phyloP scores from a whole-genome alignment of 768 basidiomycete genomes.

The Sarcodon aspratus region DNA sequence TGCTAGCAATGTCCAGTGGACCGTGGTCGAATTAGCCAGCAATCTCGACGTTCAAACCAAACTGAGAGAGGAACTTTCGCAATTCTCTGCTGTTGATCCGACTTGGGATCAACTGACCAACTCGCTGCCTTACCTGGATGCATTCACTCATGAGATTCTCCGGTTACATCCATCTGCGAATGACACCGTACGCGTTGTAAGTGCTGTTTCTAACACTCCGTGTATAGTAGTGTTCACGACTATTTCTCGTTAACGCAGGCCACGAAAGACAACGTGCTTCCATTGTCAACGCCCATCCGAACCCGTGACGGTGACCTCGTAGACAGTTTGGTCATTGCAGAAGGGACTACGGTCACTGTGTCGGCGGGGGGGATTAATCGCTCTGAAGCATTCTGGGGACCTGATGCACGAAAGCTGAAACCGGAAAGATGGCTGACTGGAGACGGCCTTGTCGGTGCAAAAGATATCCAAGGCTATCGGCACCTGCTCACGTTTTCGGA shows the following conservation, averaged over 20 bases:
- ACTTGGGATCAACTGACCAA: constrained; percentile 41
- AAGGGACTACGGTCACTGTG: constrained; percentile 25
- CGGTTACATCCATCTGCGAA: constrained; percentile 32
- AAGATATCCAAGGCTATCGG: constrained; percentile 23
- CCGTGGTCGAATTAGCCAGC: constrained; percentile 41
- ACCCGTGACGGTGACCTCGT: constrained; percentile 11
- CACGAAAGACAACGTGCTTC: constrained; percentile 25
- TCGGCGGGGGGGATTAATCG: constrained; percentile 29
- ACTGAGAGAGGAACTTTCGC: constrained; percentile 35
- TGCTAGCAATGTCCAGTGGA: too few relatives aligned
- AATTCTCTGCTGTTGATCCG: constrained; percentile 32
- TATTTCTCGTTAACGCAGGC: constrained; percentile 16
- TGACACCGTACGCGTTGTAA: constrained; percentile 25
- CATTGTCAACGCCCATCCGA: constrained; percentile 21
- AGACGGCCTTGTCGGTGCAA: constrained; percentile 17
- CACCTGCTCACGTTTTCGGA: constrained; percentile 34
- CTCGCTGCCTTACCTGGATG: constrained; percentile 43
- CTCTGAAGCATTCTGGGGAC: constrained; percentile 30
- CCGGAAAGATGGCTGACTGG: constrained; percentile 31
- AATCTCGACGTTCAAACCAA: constrained; percentile 33
- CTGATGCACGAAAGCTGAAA: constrained; percentile 29
- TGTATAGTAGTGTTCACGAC: too few relatives aligned
- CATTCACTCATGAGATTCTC: constrained; percentile 33
- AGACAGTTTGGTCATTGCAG: constrained; percentile 19
- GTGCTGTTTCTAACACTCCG: constrained; percentile 6